Evolutionary conservation across 495 filamentous ascomycete genomes (phyloP).

Genomic region (Annulohypoxylon bovei): DNA sequence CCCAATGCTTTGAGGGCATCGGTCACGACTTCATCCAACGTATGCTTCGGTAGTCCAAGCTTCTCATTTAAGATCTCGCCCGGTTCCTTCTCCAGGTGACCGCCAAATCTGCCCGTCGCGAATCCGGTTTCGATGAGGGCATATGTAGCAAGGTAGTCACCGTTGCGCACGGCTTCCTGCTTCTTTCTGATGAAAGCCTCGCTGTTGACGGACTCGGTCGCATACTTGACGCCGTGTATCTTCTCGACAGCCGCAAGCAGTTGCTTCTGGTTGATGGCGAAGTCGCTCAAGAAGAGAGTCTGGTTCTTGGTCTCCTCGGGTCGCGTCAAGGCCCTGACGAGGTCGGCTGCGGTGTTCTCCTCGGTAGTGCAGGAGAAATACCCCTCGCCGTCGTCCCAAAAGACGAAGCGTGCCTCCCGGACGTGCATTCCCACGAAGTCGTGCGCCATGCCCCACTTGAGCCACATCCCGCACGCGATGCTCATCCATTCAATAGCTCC

Average conservation of each 20-base stretch:
- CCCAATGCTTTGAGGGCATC: slow-evolving; percentile 3
- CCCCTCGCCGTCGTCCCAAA: slow-evolving; percentile 56
- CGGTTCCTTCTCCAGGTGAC: slow-evolving; percentile 40
- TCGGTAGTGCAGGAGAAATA: slow-evolving; percentile 55
- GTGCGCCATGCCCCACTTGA: slow-evolving; percentile 52
- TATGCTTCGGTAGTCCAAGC: slow-evolving; percentile 33
- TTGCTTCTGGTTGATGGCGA: slow-evolving; percentile 53
- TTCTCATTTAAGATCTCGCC: slow-evolving; percentile 43
- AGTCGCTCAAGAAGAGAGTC: slow-evolving; percentile 52
- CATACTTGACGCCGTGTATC: slow-evolving; percentile 45
- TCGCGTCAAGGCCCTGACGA: slow-evolving; percentile 47
- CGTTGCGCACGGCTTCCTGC: slow-evolving; percentile 29
- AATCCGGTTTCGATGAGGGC: slow-evolving; percentile 45
- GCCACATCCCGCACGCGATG: slow-evolving; percentile 53
- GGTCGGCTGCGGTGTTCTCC: slow-evolving; percentile 48
- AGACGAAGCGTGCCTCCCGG: slow-evolving; percentile 38
- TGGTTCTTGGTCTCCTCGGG: slow-evolving; percentile 55
- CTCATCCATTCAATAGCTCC: slow-evolving; percentile 54
- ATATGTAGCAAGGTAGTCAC: slow-evolving; percentile 29
- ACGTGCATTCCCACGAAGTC: slow-evolving; percentile 51
- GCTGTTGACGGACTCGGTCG: slow-evolving; percentile 38
- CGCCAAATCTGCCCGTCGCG: slow-evolving; percentile 40
- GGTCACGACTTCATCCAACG: slow-evolving; percentile 32
- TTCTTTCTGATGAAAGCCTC: slow-evolving; percentile 31
- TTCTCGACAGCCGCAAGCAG: slow-evolving; percentile 50